A percentile compares a stretch with the other conserved stretches of the same genome.
Conservation (phyloP, 2,329 filamentous ascomycete species). For the Hypoxylon sp. region DNA sequence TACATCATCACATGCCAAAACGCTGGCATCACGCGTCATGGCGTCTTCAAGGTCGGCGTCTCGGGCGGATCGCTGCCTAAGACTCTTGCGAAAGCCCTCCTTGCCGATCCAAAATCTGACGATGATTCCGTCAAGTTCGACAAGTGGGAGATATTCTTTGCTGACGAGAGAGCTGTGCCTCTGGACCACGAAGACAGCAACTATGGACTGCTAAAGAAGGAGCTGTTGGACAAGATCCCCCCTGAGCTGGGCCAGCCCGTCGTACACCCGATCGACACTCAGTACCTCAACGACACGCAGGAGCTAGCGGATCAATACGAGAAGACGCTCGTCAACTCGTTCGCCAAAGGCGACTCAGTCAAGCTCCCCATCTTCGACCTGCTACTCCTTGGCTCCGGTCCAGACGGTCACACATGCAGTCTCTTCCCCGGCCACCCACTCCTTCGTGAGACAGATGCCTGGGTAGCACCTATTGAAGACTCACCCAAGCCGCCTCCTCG, state of each 20-base stretch:
- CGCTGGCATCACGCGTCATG: constrained; percentile 82
- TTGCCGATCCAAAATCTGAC: constrained; percentile 64
- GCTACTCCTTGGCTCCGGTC: constrained; percentile 90
- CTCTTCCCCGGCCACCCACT: constrained; percentile 92
- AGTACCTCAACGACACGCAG: constrained; percentile 79
- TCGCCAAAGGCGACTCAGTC: constrained; percentile 93
- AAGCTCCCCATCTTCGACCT: constrained; percentile 96
- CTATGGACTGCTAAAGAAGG: constrained; percentile 86
- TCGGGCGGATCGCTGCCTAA: constrained; percentile 94
- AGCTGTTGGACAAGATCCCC: constrained; percentile 91
- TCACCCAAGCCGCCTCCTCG: constrained; percentile 93
- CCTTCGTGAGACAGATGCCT: constrained; percentile 86
- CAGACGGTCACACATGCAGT: constrained; percentile 97
- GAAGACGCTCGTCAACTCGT: constrained; percentile 84
- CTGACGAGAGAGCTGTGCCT: constrained; percentile 94
- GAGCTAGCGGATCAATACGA: constrained; percentile 96
- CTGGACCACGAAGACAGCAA: constrained; percentile 95
- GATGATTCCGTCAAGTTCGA: constrained; percentile 79
- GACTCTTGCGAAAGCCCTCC: constrained; percentile 85
- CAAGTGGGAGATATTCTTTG: constrained; percentile 99
- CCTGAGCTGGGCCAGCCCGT: constrained; percentile 72
- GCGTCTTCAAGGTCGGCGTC: constrained; percentile 88
- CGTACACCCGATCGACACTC: constrained; percentile 81
- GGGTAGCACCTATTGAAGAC: constrained; percentile 92
- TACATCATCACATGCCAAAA: constrained; percentile 88